Evolutionary conservation across 2,329 filamentous ascomycete species (phyloP), one percentile per base, ranked within the genome.

Genomic region (Xylaria sp.): DNA sequence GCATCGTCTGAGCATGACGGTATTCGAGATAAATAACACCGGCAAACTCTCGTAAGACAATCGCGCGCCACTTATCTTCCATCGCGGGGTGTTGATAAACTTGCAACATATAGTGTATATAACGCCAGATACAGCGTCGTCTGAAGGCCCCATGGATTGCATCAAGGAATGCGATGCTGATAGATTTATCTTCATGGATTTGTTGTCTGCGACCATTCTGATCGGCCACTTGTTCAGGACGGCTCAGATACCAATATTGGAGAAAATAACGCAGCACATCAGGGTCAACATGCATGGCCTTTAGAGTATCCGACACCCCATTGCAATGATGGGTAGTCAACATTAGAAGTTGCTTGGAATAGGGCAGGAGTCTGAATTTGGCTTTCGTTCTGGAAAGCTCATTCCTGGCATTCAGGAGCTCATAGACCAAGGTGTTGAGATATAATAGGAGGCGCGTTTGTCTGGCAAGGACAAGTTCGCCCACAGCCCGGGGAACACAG

Each of bases 1-100:
- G 76, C 0, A 74, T 23, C 12, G 69, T 64, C 40, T 82, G 79
- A 0, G 72, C 68, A 1, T 78, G 77, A 1, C 43, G 53, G 49
- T 78, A 83, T 52, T 83, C 81, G 0, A 81, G 60, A n/a, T 82
- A 72, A 21, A 76, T 80, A 3, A 80, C 57, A 49, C 82, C 83
- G 25, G 77, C 74, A 0, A 83, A 62, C 51, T 84, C 82, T 61
- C 84, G 80, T 2, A 82, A 71, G 8, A 83, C 55, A 1, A 78
- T 72, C 0, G 65, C 67, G 66, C 60, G 65, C n/a, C n/a, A n/a
- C n/a, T n/a, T n/a, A n/a, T n/a, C n/a, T n/a, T n/a, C n/a, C n/a
- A n/a, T n/a, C n/a, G n/a, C n/a, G n/a, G n/a, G n/a, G n/a, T n/a
- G n/a, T n/a, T n/a, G n/a, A n/a, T n/a, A n/a, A n/a, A n/a, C n/a